Evolutionary conservation across 1,139 yeast genomes (phyloP).

Genomic region (Suhomyces terraborum): DNA sequence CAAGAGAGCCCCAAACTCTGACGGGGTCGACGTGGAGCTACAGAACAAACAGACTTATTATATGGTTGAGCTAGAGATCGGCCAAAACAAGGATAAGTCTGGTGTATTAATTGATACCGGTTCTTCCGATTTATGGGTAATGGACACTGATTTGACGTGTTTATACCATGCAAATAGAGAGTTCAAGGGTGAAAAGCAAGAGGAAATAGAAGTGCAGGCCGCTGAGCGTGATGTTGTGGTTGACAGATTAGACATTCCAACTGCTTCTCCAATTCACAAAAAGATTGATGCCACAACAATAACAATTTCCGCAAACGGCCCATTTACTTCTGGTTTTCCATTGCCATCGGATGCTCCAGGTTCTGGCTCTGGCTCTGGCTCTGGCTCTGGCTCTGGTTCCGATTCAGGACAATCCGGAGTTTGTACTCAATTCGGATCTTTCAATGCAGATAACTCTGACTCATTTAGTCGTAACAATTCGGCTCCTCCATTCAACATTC

Average conservation of each 20-base stretch:
- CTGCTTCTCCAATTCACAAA: background rate
- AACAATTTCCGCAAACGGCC: background rate
- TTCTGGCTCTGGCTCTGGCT: slow-evolving; percentile 5
- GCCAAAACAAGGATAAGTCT: slow-evolving; percentile 33
- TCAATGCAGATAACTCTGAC: slow-evolving; percentile 36
- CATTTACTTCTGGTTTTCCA: background rate
- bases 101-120: slow-evolving; percentile 48
- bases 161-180: slow-evolving; percentile 5
- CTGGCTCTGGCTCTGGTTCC: slow-evolving; percentile 9
- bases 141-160: slow-evolving; percentile 37
- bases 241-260: background rate
- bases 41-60: slow-evolving; percentile 51
- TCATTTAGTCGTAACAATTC: slow-evolving; percentile 36
- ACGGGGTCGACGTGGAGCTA: slow-evolving; percentile 40
- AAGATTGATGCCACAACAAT: background rate
- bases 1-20: slow-evolving; percentile 46
- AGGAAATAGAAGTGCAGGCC: too few relatives aligned
- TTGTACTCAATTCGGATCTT: slow-evolving; percentile 43
- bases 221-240: background rate
- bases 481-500: slow-evolving; percentile 42
- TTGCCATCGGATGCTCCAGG: background rate
- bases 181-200: background rate
- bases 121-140: slow-evolving; percentile 50
- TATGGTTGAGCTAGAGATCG: slow-evolving; percentile 42
- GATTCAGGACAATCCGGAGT: slow-evolving; percentile 8